These are phyloP conservation scores for Aureobasidium zeae DNA, from an alignment of 2,329 filamentous ascomycete species.

Conservation along the genomic window DNA sequence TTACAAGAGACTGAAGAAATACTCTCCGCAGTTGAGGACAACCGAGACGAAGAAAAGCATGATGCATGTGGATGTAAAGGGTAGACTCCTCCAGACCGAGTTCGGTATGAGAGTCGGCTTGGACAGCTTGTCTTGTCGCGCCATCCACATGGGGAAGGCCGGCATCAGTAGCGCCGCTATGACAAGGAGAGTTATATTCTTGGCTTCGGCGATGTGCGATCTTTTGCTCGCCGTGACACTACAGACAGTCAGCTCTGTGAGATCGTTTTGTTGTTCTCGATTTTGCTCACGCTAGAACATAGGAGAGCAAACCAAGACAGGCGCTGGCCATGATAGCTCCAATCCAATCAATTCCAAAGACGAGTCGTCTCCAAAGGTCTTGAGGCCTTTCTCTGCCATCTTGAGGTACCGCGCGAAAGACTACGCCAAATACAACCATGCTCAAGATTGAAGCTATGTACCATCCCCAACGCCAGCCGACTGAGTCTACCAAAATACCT, in stretches of 20 bases:
- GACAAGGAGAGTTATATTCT: constrained; percentile 31
- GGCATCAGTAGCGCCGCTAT: constrained; percentile 37
- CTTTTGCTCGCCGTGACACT: background rate
- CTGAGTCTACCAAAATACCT: constrained; percentile 38
- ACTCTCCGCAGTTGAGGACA: constrained; percentile 30
- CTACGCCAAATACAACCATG: constrained; percentile 30
- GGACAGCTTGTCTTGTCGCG: constrained; percentile 36
- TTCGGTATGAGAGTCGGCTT: constrained; percentile 52
- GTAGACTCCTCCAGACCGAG: constrained; percentile 46
- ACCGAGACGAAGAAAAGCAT: constrained; percentile 21
- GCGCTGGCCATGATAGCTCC: constrained; percentile 39
- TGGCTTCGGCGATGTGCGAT: background rate
- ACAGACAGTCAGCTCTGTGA: background rate
- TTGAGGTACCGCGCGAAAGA: constrained; percentile 31
- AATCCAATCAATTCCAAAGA: constrained; percentile 44
- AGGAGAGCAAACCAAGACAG: constrained; percentile 41
- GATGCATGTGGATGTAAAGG: constrained; percentile 49
- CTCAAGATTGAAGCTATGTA: constrained; percentile 39
- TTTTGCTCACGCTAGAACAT: constrained; percentile 41
- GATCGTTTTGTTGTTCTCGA: constrained; percentile 18
- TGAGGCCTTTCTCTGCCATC: constrained; percentile 7
- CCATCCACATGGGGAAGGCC: constrained; percentile 46
- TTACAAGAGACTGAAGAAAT: constrained; percentile 32
- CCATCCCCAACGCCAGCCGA: constrained; percentile 46
- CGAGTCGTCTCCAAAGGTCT: constrained; percentile 23